phyloP scores from a whole-genome alignment of 257 asterid species.

The Solanum pinnatisectum region DNA sequence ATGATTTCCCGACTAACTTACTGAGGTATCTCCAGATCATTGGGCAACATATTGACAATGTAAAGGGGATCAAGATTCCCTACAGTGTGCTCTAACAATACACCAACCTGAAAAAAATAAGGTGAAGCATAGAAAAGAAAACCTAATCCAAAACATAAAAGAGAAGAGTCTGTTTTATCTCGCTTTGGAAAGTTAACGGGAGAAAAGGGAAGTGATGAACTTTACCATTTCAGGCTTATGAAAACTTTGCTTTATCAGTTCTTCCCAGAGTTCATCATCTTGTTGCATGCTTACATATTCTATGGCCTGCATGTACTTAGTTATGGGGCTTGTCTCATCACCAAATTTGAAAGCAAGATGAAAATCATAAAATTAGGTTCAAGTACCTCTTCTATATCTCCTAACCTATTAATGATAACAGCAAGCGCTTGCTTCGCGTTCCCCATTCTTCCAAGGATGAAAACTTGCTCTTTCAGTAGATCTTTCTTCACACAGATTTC shows the following conservation, averaged over 20 bases:
- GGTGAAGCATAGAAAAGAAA: not conserved
- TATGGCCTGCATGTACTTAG: conserved; percentile 57
- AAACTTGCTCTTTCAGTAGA: conserved; percentile 84
- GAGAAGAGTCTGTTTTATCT: not conserved
- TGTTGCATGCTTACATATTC: conserved; percentile 93
- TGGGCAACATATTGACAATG: conserved; percentile 84
- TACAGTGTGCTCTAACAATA: conserved; percentile 91
- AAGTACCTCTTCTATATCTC: conserved; percentile 86
- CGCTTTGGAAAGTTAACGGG: not conserved
- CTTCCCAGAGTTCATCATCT: conserved; percentile 99
- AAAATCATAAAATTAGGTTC: not conserved
- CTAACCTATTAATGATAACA: conserved; percentile 77
- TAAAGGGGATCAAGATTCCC: conserved; percentile 98
- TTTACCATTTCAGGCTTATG: conserved; percentile 96
- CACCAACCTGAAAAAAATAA: conserved; percentile 65
- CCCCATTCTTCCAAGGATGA: conserved; percentile 99
- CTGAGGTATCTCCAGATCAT: conserved; percentile 97
- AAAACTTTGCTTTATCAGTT: conserved; percentile 79
- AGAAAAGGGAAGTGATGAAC: not conserved
- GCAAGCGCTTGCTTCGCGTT: conserved; percentile 82
- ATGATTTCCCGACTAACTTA: conserved; percentile 12
- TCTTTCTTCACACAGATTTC: conserved; percentile 71
- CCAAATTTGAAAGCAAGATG: conserved; percentile 8
- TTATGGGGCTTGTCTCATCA: conserved; percentile 15
- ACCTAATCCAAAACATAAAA: not conserved